Percentiles rank a stretch among this genome's conserved stretches.
Conservation (phyloP, 108 stramenopile species). For the Nitzschia sp. region DNA sequence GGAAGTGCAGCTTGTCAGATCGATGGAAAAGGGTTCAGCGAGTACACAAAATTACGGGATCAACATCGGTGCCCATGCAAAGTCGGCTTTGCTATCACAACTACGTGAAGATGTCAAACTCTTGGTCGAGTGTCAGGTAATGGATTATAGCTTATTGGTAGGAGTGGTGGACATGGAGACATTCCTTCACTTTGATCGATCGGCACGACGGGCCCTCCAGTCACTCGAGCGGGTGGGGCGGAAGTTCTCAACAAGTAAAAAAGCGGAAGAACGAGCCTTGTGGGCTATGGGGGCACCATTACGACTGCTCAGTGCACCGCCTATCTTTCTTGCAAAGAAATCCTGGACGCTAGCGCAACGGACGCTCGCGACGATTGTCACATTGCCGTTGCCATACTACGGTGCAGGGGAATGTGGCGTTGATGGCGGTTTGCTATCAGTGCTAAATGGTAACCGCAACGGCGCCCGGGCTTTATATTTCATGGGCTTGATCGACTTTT, state of each 20-base stretch:
- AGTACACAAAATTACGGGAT: conserved; percentile 44
- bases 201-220: not conserved
- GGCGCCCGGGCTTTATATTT: conserved; percentile 70
- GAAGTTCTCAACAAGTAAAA: not conserved
- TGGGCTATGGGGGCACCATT: conserved; percentile 24
- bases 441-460: conserved; percentile 54
- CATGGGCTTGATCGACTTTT: conserved; percentile 89
- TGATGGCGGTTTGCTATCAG: conserved; percentile 67
- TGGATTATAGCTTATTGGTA: conserved; percentile 89
- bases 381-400: conserved; percentile 66
- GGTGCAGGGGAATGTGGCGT: conserved; percentile 73
- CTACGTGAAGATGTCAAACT: conserved; percentile 81
- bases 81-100: conserved; percentile 71
- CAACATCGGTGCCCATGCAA: conserved; percentile 57
- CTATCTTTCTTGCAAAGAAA: conserved; percentile 18
- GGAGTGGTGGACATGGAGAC: conserved; percentile 67
- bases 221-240: not conserved
- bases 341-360: conserved; percentile 6
- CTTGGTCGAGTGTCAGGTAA: conserved; percentile 65
- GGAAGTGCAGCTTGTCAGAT: conserved; percentile 46
- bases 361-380: conserved; percentile 32
- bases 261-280: conserved; percentile 1
- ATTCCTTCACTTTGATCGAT: not conserved
- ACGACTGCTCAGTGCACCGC: conserved; percentile 40
- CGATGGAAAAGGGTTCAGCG: not conserved